These are phyloP conservation scores for Onygenales sp. DNA, from an alignment of 2,329 filamentous ascomycete species.

Conservation along the genomic window DNA sequence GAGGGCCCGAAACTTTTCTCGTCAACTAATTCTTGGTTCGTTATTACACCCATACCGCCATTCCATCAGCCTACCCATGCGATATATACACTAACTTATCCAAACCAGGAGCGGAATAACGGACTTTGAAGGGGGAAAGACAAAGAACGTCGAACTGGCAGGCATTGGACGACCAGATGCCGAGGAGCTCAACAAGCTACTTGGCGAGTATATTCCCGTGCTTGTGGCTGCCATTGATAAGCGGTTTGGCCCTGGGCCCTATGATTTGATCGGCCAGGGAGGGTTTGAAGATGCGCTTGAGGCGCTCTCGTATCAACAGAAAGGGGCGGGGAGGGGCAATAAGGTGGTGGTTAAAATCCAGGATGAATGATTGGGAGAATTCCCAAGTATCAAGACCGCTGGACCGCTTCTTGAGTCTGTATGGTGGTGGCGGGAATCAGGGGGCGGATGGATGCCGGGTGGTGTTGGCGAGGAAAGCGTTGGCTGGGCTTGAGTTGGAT, in stretches of 20 bases:
- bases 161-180: slow-evolving; percentile 14
- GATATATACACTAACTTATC: neutral
- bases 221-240: slow-evolving; percentile 14
- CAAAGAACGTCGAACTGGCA: slow-evolving; percentile 10
- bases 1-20: slow-evolving; percentile 16
- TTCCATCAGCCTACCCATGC: neutral
- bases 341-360: slow-evolving; percentile 18
- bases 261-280: slow-evolving; percentile 15
- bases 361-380: slow-evolving; percentile 3
- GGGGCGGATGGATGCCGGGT: too few species aligned
- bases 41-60: neutral
- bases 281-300: slow-evolving; percentile 16
- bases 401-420: too few species aligned
- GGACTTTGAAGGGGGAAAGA: slow-evolving; percentile 17
- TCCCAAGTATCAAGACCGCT: too few species aligned
- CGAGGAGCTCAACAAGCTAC: slow-evolving; percentile 11
- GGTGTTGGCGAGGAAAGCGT: too few species aligned
- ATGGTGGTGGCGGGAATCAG: too few species aligned
- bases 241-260: slow-evolving; percentile 11
- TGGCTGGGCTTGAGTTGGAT: too few species aligned
- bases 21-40: slow-evolving; percentile 13
- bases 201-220: slow-evolving; percentile 15
- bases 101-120: slow-evolving; percentile 8
- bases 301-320: slow-evolving; percentile 14
- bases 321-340: slow-evolving; percentile 12